Conservation (phyloP, 345 rosid species). For the Euclidium syriacum region DNA sequence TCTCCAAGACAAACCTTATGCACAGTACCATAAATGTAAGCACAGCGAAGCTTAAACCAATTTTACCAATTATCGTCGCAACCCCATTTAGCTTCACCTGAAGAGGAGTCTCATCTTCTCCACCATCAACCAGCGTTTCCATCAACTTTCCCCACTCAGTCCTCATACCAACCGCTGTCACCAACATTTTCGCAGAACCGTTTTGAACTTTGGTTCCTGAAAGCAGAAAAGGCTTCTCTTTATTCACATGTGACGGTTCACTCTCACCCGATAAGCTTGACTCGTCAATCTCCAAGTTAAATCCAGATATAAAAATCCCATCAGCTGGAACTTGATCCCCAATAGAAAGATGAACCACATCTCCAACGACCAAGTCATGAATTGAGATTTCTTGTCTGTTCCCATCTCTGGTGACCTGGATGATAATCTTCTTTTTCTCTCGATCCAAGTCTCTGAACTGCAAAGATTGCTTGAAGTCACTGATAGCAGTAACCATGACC, state of each 20-base stretch:
- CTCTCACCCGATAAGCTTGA: constrained; percentile 56
- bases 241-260: constrained; percentile 29
- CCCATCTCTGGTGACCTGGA: constrained; percentile 76
- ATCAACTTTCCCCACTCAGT: constrained; percentile 74
- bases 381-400: constrained; percentile 56
- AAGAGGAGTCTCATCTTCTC: constrained; percentile 58
- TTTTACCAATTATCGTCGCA: constrained; percentile 58
- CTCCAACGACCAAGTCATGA: constrained; percentile 85
- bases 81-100: constrained; percentile 67
- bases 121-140: constrained; percentile 49
- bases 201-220: constrained; percentile 58
- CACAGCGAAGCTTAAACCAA: constrained; percentile 57
- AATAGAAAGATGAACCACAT: constrained; percentile 65
- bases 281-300: constrained; percentile 45
- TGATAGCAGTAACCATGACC: constrained; percentile 76
- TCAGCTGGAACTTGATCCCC: constrained; percentile 87
- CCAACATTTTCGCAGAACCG: constrained; percentile 63
- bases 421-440: constrained; percentile 70
- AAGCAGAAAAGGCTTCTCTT: constrained; percentile 42
- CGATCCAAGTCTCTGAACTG: constrained; percentile 80
- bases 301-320: constrained; percentile 40
- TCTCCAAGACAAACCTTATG: constrained; percentile 42
- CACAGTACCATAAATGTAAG: constrained; percentile 56
- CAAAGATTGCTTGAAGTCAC: constrained; percentile 83
- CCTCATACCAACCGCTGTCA: constrained; percentile 69